phyloP scores from a whole-genome alignment of 140 eudicot genomes.

The Ambrosia hybrid region DNA sequence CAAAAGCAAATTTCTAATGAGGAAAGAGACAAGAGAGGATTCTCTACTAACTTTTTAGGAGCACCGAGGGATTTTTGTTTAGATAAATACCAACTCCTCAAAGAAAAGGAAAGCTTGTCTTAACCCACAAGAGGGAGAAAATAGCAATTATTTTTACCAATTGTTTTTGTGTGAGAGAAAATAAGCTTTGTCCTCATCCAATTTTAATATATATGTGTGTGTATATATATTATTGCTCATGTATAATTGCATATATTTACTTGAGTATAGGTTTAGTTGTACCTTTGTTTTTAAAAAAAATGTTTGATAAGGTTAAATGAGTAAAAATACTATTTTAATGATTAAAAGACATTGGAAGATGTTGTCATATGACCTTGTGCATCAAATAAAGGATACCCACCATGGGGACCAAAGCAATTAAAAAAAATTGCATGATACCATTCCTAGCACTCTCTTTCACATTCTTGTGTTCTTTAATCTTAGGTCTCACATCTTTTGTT shows the following conservation, averaged over 20 bases:
- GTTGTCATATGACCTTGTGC: background rate
- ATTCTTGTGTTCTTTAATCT: slow-evolving; percentile 13
- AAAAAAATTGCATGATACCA: too few species aligned
- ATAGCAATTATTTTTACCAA: slow-evolving; percentile 23
- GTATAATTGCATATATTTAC: background rate
- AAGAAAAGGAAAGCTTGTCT: background rate
- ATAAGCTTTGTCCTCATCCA: background rate
- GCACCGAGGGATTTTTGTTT: slow-evolving; percentile 24
- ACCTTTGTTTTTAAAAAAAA: background rate
- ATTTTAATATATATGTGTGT: background rate
- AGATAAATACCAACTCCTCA: background rate
- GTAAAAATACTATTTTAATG: background rate
- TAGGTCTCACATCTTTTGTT: too few species aligned
- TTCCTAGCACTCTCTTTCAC: slow-evolving; percentile 52
- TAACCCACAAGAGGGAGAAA: slow-evolving; percentile 34
- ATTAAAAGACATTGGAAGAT: background rate
- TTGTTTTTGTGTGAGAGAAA: background rate
- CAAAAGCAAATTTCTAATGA: slow-evolving; percentile 25
- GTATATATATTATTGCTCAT: background rate
- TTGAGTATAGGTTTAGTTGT: background rate
- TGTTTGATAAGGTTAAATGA: background rate
- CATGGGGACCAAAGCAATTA: too few species aligned
- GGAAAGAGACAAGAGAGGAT: slow-evolving; percentile 28
- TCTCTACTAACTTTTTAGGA: slow-evolving; percentile 18
- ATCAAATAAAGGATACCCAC: slow-evolving; percentile 21